A percentile compares a stretch with the other conserved stretches of the same genome.
Evolutionary conservation across 495 filamentous ascomycete genomes (phyloP).

Genomic region (Saxophila tyrrhenica): DNA sequence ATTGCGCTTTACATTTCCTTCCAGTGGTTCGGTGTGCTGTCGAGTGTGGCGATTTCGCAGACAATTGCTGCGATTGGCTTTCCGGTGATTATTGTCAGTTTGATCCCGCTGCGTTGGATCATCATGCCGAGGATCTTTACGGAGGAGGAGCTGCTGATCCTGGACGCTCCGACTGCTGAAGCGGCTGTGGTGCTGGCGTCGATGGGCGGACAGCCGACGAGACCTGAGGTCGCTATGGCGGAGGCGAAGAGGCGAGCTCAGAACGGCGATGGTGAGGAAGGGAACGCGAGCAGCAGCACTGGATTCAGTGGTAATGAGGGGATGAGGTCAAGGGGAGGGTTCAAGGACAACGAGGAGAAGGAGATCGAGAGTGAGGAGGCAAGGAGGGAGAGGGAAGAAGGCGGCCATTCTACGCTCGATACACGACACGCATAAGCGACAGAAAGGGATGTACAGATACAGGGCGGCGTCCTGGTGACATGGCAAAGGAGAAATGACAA

Average conservation of each 20-base stretch:
- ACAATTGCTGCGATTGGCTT: conserved; percentile 90
- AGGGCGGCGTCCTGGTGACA: too few species aligned
- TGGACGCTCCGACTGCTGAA: conserved; percentile 48
- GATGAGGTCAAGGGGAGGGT: conserved; percentile 12
- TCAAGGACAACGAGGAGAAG: conserved; percentile 15
- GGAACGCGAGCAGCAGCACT: conserved; percentile 2
- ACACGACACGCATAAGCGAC: conserved; percentile 7
- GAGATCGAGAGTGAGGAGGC: conserved; percentile 2
- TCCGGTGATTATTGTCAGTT: conserved; percentile 68
- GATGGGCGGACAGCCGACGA: conserved; percentile 26
- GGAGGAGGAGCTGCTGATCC: conserved; percentile 50
- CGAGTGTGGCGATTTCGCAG: conserved; percentile 90
- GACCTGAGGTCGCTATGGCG: conserved; percentile 20
- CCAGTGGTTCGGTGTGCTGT: conserved; percentile 71
- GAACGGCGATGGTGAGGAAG: conserved; percentile 5
- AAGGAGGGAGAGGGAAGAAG: background rate
- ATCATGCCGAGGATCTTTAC: conserved; percentile 63
- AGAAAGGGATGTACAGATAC: too few species aligned
- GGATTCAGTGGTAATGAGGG: conserved; percentile 1
- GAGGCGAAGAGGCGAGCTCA: conserved; percentile 9
- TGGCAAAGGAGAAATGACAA: too few species aligned
- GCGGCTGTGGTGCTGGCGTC: conserved; percentile 22
- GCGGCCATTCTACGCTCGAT: background rate
- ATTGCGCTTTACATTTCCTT: conserved; percentile 55
- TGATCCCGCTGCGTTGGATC: conserved; percentile 67